A percentile compares a stretch with the other conserved stretches of the same genome.
Conservation (phyloP, 805 yeast genomes). For the Yarrowia divulgata region DNA sequence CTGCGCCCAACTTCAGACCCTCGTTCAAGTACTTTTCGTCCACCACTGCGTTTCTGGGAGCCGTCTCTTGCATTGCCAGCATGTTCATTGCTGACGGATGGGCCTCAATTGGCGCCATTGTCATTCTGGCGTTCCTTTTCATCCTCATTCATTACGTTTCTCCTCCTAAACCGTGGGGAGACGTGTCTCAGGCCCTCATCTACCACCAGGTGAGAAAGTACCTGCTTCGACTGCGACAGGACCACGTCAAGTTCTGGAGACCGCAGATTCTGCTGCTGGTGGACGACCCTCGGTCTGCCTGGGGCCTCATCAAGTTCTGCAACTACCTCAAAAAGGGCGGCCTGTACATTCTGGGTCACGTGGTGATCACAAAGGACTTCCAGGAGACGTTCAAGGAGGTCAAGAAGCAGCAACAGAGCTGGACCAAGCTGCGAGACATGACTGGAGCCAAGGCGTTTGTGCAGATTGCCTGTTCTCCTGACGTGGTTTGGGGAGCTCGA, state of each 20-base stretch:
- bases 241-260: conserved; percentile 97
- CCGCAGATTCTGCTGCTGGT: conserved; percentile 90
- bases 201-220: conserved; percentile 97
- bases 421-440: conserved; percentile 82
- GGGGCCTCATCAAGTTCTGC: conserved; percentile 92
- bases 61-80: conserved; percentile 71
- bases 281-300: conserved; percentile 89
- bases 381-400: conserved; percentile 73
- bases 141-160: conserved; percentile 84
- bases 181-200: conserved; percentile 91
- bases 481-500: conserved; percentile 92
- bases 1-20: conserved; percentile 99
- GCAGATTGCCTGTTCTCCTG: conserved; percentile 87
- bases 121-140: conserved; percentile 70
- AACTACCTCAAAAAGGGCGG: conserved; percentile 97
- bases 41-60: conserved; percentile 81
- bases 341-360: conserved; percentile 89
- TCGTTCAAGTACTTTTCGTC: conserved; percentile 87
- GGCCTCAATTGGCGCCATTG: conserved; percentile 79
- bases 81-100: conserved; percentile 95
- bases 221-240: conserved; percentile 78
- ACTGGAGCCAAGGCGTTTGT: conserved; percentile 89
- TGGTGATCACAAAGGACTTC: conserved; percentile 69
- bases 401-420: conserved; percentile 74
- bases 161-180: conserved; percentile 98